Conservation (phyloP, 2,329 filamentous ascomycete genomes). For the Fusarium nelsonii region DNA sequence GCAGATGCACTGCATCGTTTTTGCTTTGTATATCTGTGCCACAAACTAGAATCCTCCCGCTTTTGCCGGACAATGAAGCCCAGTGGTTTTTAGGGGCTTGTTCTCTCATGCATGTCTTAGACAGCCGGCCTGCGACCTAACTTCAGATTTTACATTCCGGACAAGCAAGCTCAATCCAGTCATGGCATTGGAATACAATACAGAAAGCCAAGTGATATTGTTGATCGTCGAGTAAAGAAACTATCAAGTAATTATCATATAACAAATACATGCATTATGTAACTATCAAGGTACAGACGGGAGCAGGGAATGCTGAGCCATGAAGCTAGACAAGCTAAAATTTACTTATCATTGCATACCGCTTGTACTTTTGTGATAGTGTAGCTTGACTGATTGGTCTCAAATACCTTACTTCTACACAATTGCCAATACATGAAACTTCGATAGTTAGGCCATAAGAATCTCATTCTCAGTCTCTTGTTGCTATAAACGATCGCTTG, state of each 20-base stretch:
- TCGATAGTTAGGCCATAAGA: background rate
- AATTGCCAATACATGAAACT: background rate
- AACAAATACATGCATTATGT: background rate
- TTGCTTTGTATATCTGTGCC: conserved; percentile 10
- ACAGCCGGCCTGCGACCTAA: background rate
- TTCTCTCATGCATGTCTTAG: conserved; percentile 2
- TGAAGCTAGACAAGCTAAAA: background rate
- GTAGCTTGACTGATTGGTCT: background rate
- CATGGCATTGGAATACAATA: too few species aligned
- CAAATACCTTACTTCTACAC: background rate
- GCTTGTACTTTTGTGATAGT: background rate
- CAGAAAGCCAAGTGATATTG: too few species aligned
- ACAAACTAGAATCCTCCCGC: conserved; percentile 7
- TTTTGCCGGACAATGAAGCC: conserved; percentile 1
- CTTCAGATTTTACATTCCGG: background rate
- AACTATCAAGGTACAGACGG: conserved; percentile 14
- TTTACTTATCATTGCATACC: background rate
- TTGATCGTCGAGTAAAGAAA: background rate
- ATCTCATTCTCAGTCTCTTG: background rate
- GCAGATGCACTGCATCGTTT: conserved; percentile 2
- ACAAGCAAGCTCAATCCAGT: background rate
- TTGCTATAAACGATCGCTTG: background rate
- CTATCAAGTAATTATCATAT: background rate
- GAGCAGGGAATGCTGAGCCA: background rate
- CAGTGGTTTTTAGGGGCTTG: background rate